Evolutionary conservation across 805 yeast genomes (phyloP).

Genomic region (Candida sanyiensis): DNA sequence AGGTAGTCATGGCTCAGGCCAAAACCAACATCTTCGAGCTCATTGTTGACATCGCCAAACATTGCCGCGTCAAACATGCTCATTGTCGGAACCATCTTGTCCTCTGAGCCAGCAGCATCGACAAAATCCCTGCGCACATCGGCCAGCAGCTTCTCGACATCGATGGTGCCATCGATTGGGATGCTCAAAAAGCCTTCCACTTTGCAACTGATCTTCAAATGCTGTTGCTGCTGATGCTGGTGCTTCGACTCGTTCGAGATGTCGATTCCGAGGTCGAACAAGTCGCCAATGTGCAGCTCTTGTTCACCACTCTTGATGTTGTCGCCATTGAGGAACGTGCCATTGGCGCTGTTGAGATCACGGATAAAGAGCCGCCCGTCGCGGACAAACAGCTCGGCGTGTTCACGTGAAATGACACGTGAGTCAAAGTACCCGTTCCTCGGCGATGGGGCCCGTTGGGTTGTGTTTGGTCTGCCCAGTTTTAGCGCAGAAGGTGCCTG

Average conservation of each 20-base stretch:
- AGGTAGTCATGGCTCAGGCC: constrained; percentile 43
- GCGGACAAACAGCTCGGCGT: constrained; percentile 84
- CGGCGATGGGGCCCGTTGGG: constrained; percentile 47
- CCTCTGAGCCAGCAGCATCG: constrained; percentile 11
- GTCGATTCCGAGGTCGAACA: constrained; percentile 91
- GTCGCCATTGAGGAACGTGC: constrained; percentile 81
- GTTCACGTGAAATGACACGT: constrained; percentile 86
- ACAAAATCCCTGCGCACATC: constrained; percentile 6
- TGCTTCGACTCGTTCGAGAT: constrained; percentile 47
- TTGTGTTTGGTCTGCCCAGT: constrained; percentile 80
- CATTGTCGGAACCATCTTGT: constrained; percentile 21
- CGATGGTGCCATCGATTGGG: constrained; percentile 30
- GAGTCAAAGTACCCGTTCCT: constrained; percentile 94
- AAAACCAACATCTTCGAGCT: constrained; percentile 44
- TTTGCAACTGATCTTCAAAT: constrained; percentile 79
- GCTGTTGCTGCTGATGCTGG: constrained; percentile 51
- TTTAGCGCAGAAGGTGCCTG: constrained; percentile 75
- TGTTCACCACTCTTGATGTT: constrained; percentile 55
- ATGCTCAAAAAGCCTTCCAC: constrained; percentile 66
- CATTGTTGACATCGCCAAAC: constrained; percentile 50
- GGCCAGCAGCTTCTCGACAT: constrained; percentile 12
- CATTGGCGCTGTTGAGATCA: constrained; percentile 89
- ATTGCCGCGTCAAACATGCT: constrained; percentile 51
- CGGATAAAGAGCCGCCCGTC: constrained; percentile 67
- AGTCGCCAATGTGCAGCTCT: constrained; percentile 71